phyloP scores from a whole-genome alignment of 495 filamentous ascomycete genomes.

The Aspergillus cristatus region DNA sequence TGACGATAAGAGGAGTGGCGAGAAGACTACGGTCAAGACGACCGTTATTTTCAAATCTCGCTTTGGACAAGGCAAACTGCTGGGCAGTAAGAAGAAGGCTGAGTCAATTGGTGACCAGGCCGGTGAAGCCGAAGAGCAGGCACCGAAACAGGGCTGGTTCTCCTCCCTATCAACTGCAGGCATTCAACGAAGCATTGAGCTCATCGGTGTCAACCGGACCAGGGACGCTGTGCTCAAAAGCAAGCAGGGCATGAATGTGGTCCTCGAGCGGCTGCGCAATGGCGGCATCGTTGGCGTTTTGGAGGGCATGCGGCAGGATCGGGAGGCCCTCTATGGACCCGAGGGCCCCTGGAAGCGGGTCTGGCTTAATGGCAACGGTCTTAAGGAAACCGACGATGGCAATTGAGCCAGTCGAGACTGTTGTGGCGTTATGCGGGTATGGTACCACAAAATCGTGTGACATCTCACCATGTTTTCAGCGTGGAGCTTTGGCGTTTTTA shows the following conservation, averaged over 20 bases:
- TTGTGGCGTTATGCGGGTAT: background rate
- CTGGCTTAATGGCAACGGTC: slow-evolving; percentile 30
- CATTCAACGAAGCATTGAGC: slow-evolving; percentile 82
- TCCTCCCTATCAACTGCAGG: slow-evolving; percentile 67
- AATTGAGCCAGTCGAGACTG: slow-evolving; percentile 2
- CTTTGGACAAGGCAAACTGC: slow-evolving; percentile 62
- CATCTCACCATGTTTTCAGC: slow-evolving; percentile 16
- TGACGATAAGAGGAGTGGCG: slow-evolving; percentile 31
- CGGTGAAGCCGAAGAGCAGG: slow-evolving; percentile 41
- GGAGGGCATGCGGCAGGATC: slow-evolving; percentile 72
- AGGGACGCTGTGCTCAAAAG: slow-evolving; percentile 76
- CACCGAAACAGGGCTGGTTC: slow-evolving; percentile 54
- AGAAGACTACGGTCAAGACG: slow-evolving; percentile 74
- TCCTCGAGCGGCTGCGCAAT: slow-evolving; percentile 72
- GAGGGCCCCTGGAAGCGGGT: slow-evolving; percentile 42
- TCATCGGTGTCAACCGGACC: slow-evolving; percentile 75
- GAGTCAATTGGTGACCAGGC: slow-evolving; percentile 14
- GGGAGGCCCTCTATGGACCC: slow-evolving; percentile 33
- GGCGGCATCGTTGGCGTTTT: slow-evolving; percentile 79
- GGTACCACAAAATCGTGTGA: background rate
- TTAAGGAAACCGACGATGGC: slow-evolving; percentile 25
- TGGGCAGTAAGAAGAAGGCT: slow-evolving; percentile 39
- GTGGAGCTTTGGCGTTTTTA: slow-evolving; percentile 27
- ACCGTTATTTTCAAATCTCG: slow-evolving; percentile 78
- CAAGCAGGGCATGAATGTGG: slow-evolving; percentile 91